Evolutionary conservation across 257 asterid genomes (phyloP).

Genomic region (Plantago elongata): DNA sequence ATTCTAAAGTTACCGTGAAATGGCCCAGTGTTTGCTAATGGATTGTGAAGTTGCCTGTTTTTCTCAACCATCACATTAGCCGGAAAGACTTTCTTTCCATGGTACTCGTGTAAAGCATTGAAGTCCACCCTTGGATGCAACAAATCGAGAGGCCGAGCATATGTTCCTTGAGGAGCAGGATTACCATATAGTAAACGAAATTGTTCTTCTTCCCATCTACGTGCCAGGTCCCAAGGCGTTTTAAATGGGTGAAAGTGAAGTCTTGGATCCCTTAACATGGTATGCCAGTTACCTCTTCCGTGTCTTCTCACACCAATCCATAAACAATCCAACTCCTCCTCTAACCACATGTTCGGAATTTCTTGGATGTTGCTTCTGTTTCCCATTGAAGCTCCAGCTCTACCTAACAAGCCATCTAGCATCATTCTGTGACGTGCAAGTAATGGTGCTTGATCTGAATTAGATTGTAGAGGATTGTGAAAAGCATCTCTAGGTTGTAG

Average conservation of each 20-base stretch:
- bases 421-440: conserved; percentile 42
- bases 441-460: conserved; percentile 23
- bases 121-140: conserved; percentile 16
- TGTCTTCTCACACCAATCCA: conserved; percentile 51
- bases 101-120: neutral
- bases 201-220: conserved; percentile 36
- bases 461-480: conserved; percentile 22
- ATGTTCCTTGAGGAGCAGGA: conserved; percentile 28
- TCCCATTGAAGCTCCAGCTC: conserved; percentile 42
- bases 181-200: conserved; percentile 26
- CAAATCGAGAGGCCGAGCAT: conserved; percentile 18
- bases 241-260: conserved; percentile 31
- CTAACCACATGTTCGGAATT: conserved; percentile 42
- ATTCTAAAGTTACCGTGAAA: conserved; percentile 12
- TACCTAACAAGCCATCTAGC: conserved; percentile 39
- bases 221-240: conserved; percentile 36
- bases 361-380: conserved; percentile 26
- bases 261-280: conserved; percentile 40
- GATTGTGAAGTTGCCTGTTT: conserved; percentile 21
- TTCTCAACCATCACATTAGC: neutral
- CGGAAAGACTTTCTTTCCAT: no score
- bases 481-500: conserved; percentile 33
- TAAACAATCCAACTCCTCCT: conserved; percentile 45
- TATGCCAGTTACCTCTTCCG: conserved; percentile 48
- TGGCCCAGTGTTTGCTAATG: conserved; percentile 20